Conservation (phyloP, 164 flowering plant genomes). For the Vitis cinerea region DNA sequence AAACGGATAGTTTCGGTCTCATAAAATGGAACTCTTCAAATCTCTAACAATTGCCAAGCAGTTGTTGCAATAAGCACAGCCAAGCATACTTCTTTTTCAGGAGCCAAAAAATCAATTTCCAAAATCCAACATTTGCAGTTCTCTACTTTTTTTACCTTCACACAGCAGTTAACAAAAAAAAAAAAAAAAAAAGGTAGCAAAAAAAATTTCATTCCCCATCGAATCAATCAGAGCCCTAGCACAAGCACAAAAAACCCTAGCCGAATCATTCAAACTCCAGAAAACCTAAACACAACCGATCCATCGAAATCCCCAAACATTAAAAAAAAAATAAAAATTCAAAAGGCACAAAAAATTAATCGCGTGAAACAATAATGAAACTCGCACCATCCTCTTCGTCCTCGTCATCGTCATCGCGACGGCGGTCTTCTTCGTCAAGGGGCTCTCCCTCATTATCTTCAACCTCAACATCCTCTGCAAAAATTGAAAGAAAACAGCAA, state of each 20-base stretch:
- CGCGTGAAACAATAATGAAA: not conserved
- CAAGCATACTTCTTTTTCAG: no score
- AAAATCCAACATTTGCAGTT: not conserved
- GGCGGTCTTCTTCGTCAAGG: constrained; percentile 28
- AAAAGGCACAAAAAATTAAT: not conserved
- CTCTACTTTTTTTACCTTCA: no score
- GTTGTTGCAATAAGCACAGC: no score
- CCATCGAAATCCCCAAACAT: not conserved
- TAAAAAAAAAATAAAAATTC: not conserved
- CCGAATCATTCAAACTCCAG: constrained; percentile 1
- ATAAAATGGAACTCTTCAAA: no score
- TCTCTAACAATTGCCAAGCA: no score
- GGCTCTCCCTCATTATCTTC: constrained; percentile 53
- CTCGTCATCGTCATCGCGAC: constrained; percentile 52
- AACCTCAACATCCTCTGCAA: constrained; percentile 51
- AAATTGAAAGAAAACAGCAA: not conserved
- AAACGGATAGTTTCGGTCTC: no score
- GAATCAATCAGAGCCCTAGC: no score
- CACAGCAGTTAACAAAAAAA: not conserved
- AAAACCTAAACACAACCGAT: not conserved
- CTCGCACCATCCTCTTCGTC: constrained; percentile 51
- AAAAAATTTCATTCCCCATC: no score
- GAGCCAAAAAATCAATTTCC: not conserved
- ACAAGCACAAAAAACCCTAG: constrained; percentile 1
- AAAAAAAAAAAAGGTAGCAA: no score